Conservation (phyloP, 306 rosid species). For the Abrus precatorius region DNA sequence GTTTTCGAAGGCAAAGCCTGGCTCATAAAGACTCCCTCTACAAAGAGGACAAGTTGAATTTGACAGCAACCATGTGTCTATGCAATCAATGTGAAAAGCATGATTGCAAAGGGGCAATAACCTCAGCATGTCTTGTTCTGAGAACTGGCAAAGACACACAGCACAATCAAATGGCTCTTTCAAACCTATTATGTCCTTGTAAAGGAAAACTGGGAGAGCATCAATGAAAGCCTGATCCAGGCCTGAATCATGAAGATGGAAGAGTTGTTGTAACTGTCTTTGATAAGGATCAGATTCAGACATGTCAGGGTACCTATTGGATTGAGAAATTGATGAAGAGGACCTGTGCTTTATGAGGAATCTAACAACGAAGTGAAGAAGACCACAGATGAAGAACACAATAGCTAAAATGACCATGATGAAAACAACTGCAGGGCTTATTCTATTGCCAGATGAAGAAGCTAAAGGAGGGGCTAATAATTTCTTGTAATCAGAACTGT, state of each 20-base stretch:
- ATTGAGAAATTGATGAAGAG: constrained; percentile 63
- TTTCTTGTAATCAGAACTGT: constrained; percentile 54
- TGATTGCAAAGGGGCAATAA: constrained; percentile 87
- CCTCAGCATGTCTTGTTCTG: constrained; percentile 80
- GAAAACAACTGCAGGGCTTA: constrained; percentile 73
- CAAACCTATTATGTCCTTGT: constrained; percentile 74
- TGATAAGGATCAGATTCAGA: constrained; percentile 73
- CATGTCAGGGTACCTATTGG: constrained; percentile 73
- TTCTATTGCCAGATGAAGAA: constrained; percentile 61
- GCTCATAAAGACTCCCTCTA: constrained; percentile 74
- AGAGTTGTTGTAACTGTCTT: constrained; percentile 92
- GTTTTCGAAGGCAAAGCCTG: constrained; percentile 72
- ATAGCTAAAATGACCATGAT: constrained; percentile 79
- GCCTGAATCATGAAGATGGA: constrained; percentile 95
- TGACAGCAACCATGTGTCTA: constrained; percentile 90
- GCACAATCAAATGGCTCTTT: constrained; percentile 94
- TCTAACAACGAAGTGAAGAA: constrained; percentile 83
- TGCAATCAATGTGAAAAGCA: constrained; percentile 89
- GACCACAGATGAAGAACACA: constrained; percentile 75
- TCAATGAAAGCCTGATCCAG: constrained; percentile 90
- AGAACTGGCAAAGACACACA: constrained; percentile 89
- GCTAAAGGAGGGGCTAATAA: constrained; percentile 55
- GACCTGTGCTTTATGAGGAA: constrained; percentile 68
- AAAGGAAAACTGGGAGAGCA: constrained; percentile 88
- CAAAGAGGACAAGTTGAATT: constrained; percentile 97